Evolutionary conservation across 441 rosid genomes (phyloP).

Genomic region (Francoa sonchifolia): DNA sequence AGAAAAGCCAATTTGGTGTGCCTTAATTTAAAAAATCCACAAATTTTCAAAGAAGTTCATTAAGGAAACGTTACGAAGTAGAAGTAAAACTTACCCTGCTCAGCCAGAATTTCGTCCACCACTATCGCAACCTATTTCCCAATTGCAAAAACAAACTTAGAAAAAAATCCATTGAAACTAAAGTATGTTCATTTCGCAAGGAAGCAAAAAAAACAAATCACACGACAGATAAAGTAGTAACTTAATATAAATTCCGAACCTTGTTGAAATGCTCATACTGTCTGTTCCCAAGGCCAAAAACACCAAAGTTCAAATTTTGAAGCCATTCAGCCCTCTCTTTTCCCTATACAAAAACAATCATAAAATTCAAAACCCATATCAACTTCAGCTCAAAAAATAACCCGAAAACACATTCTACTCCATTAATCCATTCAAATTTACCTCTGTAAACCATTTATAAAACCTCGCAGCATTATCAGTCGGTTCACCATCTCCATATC

Average conservation of each 20-base stretch:
- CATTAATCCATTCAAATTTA: conserved; percentile 17
- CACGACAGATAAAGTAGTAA: background rate
- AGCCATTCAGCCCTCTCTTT: conserved; percentile 71
- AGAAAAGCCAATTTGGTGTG: too few species aligned
- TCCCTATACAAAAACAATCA: conserved; percentile 28
- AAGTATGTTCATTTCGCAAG: background rate
- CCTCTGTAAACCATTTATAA: conserved; percentile 95
- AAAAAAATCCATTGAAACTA: background rate
- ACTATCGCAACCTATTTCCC: conserved; percentile 55
- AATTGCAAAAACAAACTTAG: background rate
- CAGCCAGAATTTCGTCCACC: conserved; percentile 61
- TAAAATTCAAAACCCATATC: conserved; percentile 1
- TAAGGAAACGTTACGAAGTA: too few species aligned
- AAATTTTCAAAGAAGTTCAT: too few species aligned
- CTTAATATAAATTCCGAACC: conserved; percentile 19
- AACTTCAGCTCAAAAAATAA: background rate
- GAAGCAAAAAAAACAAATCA: background rate
- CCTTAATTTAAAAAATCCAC: too few species aligned
- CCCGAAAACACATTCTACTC: background rate
- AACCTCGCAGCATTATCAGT: conserved; percentile 97
- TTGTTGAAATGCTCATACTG: conserved; percentile 97
- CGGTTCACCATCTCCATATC: conserved; percentile 99
- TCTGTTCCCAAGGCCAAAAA: conserved; percentile 94
- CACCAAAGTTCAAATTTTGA: conserved; percentile 55
- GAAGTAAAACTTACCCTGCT: conserved; percentile 61